Percentiles rank a stretch among this genome's conserved stretches.
phyloP scores from a whole-genome alignment of 1,284 basidiomycete species.

The Stygiomarasmius scandens region DNA sequence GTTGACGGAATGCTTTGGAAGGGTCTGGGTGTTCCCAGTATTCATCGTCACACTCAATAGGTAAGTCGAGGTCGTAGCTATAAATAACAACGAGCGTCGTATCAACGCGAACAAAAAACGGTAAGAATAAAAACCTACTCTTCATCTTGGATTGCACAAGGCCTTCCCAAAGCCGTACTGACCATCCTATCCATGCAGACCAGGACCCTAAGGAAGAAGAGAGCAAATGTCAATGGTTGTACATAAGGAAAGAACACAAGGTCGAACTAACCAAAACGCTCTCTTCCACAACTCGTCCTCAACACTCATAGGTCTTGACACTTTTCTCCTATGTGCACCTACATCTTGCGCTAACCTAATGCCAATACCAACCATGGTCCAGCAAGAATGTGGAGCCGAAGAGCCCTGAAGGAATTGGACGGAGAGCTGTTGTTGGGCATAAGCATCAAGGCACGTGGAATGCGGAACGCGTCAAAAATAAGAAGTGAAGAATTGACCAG shows the following conservation, averaged over 20 bases:
- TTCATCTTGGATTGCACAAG: slow-evolving; percentile 83
- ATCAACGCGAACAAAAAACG: not conserved
- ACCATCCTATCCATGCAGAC: slow-evolving; percentile 64
- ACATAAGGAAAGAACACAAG: not conserved
- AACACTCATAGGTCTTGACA: slow-evolving; percentile 37
- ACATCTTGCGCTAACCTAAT: slow-evolving; percentile 71
- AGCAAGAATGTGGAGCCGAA: slow-evolving; percentile 70
- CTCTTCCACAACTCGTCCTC: slow-evolving; percentile 78
- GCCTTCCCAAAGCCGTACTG: slow-evolving; percentile 76
- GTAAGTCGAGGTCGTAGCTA: slow-evolving; percentile 76
- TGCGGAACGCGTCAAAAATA: no score
- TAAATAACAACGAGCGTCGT: not conserved
- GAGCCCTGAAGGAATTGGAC: slow-evolving; percentile 57
- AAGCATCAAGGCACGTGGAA: no score
- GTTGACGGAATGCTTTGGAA: slow-evolving; percentile 56
- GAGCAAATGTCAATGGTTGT: not conserved
- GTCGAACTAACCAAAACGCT: slow-evolving; percentile 68
- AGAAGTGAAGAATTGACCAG: no score
- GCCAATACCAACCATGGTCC: slow-evolving; percentile 73
- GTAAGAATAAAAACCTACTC: slow-evolving; percentile 57
- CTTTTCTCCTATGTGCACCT: slow-evolving; percentile 62
- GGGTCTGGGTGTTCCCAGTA: slow-evolving; percentile 68
- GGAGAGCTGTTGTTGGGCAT: slow-evolving; percentile 46
- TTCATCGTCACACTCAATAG: slow-evolving; percentile 76
- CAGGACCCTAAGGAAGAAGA: slow-evolving; percentile 52